Conservation (phyloP, 2,329 filamentous ascomycete species). For the Pseudopithomyces chartarum region DNA sequence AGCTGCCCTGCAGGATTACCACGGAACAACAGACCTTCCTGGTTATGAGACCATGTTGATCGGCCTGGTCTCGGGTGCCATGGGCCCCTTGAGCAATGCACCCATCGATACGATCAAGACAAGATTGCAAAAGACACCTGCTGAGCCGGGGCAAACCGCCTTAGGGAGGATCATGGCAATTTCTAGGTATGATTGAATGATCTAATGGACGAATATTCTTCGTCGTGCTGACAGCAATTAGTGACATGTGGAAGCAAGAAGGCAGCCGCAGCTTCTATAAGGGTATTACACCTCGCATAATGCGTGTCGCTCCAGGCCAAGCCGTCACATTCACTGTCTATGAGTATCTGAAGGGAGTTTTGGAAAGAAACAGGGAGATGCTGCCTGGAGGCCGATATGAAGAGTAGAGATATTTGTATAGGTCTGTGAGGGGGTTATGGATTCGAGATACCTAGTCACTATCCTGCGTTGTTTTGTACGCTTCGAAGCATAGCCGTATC, state of each 20-base stretch:
- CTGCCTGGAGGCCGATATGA: slow-evolving; percentile 54
- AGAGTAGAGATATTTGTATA: slow-evolving; percentile 44
- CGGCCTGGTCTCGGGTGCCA: slow-evolving; percentile 87
- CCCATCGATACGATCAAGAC: slow-evolving; percentile 99
- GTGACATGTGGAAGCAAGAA: slow-evolving; percentile 74
- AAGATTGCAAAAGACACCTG: slow-evolving; percentile 86
- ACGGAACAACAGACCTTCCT: slow-evolving; percentile 76
- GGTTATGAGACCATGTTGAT: slow-evolving; percentile 90
- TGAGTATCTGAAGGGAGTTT: slow-evolving; percentile 55
- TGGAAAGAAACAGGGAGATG: slow-evolving; percentile 55
- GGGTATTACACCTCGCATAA: slow-evolving; percentile 95
- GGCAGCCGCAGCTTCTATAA: slow-evolving; percentile 97
- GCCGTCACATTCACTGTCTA: slow-evolving; percentile 71
- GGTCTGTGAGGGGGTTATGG: background rate
- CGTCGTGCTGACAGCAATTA: slow-evolving; percentile 20
- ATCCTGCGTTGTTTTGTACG: background rate
- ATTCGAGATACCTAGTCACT: background rate
- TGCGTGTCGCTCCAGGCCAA: slow-evolving; percentile 96
- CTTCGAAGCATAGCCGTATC: background rate
- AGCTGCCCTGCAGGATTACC: slow-evolving; percentile 71
- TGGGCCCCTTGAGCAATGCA: slow-evolving; percentile 94
- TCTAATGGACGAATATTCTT: slow-evolving; percentile 49
- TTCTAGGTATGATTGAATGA: slow-evolving; percentile 59
- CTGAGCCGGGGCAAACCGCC: slow-evolving; percentile 79
- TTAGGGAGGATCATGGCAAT: slow-evolving; percentile 79